Percentiles rank a stretch among this genome's conserved stretches.
These are phyloP conservation scores for Geotrichum phurueaensis DNA, from an alignment of 1,139 yeast genomes.

Conservation along the genomic window DNA sequence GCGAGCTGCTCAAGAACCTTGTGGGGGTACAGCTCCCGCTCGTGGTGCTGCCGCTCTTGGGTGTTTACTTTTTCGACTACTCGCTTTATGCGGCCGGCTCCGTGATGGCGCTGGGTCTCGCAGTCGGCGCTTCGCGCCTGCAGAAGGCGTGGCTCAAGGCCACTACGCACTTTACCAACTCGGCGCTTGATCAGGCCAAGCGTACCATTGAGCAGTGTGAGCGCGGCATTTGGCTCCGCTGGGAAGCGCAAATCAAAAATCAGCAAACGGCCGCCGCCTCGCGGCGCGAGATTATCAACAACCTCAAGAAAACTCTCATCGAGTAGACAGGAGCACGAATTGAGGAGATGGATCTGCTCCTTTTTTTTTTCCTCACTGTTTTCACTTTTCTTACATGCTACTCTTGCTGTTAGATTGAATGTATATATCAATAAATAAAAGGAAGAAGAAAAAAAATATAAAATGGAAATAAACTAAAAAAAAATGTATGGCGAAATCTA, in stretches of 20 bases:
- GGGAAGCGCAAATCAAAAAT: conserved; percentile 32
- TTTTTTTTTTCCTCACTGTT: not conserved
- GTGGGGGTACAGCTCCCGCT: conserved; percentile 35
- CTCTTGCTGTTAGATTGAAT: not conserved
- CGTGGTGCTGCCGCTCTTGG: conserved; percentile 31
- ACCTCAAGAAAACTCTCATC: conserved; percentile 13
- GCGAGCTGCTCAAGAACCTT: conserved; percentile 9
- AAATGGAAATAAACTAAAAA: not conserved
- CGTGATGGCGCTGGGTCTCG: conserved; percentile 36
- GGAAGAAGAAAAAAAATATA: not conserved
- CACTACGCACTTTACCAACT: conserved; percentile 23
- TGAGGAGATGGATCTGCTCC: not conserved
- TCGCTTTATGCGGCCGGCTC: conserved; percentile 36
- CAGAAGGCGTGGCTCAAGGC: conserved; percentile 36
- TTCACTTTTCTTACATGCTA: not conserved
- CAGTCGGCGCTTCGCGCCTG: conserved; percentile 34
- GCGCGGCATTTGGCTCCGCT: conserved; percentile 29
- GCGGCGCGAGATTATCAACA: conserved; percentile 23
- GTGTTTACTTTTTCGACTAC: conserved; percentile 31
- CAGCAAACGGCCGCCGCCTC: conserved; percentile 25
- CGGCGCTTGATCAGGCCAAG: conserved; percentile 29
- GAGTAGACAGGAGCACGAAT: not conserved
- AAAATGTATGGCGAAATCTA: not conserved
- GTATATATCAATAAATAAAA: not conserved
- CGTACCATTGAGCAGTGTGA: conserved; percentile 27